Conservation (phyloP, 2,329 filamentous ascomycete genomes). For the Chrysoporthe deuterocubensis region DNA sequence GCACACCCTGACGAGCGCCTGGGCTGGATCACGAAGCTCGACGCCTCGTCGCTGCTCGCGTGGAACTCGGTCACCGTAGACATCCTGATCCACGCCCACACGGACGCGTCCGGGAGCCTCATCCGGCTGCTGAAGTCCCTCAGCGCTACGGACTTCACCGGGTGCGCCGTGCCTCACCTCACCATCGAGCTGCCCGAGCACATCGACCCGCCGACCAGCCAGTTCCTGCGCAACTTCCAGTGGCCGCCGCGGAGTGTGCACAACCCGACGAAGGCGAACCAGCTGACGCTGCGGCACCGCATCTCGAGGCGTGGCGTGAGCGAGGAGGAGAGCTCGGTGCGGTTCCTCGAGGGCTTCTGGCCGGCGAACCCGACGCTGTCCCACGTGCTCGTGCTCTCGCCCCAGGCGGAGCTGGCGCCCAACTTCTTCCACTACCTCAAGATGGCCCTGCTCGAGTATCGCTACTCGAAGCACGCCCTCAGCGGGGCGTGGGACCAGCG, state of each 20-base stretch:
- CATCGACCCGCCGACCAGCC: slow-evolving; percentile 67
- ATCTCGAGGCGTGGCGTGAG: slow-evolving; percentile 64
- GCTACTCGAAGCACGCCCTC: slow-evolving; percentile 62
- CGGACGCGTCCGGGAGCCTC: slow-evolving; percentile 72
- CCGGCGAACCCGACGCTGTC: slow-evolving; percentile 65
- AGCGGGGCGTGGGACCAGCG: slow-evolving; percentile 52
- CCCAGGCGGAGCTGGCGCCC: slow-evolving; percentile 77
- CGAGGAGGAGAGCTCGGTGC: slow-evolving; percentile 72
- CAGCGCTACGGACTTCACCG: slow-evolving; percentile 73
- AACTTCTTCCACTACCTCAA: slow-evolving; percentile 79
- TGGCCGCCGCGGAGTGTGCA: slow-evolving; percentile 63
- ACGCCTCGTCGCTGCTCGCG: slow-evolving; percentile 41
- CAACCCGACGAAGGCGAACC: slow-evolving; percentile 49
- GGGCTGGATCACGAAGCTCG: slow-evolving; percentile 78
- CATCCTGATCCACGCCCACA: slow-evolving; percentile 78
- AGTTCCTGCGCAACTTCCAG: slow-evolving; percentile 65
- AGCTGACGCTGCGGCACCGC: slow-evolving; percentile 74
- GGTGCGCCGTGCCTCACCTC: slow-evolving; percentile 70
- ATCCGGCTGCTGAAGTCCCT: slow-evolving; percentile 79
- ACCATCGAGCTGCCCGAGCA: slow-evolving; percentile 81
- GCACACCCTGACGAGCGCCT: slow-evolving; percentile 64
- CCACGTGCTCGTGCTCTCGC: slow-evolving; percentile 84
- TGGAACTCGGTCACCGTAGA: slow-evolving; percentile 83
- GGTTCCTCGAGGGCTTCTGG: slow-evolving; percentile 88
- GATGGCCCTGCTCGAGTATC: slow-evolving; percentile 76